Evolutionary conservation across 805 yeast genomes (phyloP).

Genomic region (Candida caryicola): DNA sequence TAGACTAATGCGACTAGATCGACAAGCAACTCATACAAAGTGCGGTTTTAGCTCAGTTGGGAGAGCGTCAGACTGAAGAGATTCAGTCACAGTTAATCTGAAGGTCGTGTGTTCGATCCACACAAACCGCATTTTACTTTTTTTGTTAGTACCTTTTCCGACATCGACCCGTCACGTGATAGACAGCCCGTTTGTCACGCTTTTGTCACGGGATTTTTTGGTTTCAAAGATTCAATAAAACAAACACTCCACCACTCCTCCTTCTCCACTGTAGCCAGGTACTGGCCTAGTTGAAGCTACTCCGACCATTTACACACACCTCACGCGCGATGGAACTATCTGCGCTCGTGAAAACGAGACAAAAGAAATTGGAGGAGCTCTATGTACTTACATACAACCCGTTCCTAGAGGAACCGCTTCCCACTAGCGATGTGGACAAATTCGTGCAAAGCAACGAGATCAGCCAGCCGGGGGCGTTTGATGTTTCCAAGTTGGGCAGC

Average conservation of each 20-base stretch:
- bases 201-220: not conserved
- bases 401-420: conserved; percentile 3
- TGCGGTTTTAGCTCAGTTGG: conserved; percentile 37
- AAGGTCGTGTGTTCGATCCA: conserved; percentile 90
- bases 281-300: not conserved
- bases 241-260: not conserved
- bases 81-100: conserved; percentile 49
- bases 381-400: conserved; percentile 16
- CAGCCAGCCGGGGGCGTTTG: not conserved
- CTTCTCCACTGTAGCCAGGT: not conserved
- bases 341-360: conserved; percentile 9
- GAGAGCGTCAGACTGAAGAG: conserved; percentile 37
- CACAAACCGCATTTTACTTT: conserved; percentile 55
- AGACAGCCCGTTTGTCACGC: conserved; percentile 21
- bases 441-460: not conserved
- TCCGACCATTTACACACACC: too few species aligned
- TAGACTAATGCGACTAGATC: too few species aligned
- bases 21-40: too few species aligned
- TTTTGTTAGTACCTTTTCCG: not conserved
- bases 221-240: conserved; percentile 1
- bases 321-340: conserved; percentile 1
- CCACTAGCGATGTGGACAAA: not conserved
- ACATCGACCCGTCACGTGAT: conserved; percentile 24
- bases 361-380: conserved; percentile 20
- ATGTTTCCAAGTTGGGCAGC: not conserved